Percentiles rank a stretch among this genome's conserved stretches.
phyloP scores from a whole-genome alignment of 148 eudicot genomes.

The Arctostaphylos glauca region DNA sequence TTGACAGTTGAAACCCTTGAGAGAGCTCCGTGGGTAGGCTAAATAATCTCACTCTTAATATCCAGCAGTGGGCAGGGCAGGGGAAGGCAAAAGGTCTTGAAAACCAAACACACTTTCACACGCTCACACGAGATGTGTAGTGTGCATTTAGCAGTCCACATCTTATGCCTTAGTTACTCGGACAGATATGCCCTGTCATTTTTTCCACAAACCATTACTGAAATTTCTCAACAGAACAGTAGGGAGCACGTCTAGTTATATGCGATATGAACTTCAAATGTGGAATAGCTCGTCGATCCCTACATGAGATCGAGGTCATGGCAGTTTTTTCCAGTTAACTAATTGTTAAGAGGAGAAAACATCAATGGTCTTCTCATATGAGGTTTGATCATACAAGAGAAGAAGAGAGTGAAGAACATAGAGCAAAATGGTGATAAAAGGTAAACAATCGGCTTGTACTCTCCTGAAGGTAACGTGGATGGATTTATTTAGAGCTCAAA shows the following conservation, averaged over 20 bases:
- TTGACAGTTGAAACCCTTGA: background rate
- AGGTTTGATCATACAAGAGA: background rate
- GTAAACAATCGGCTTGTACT: too few relatives aligned
- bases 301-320: background rate
- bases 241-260: background rate
- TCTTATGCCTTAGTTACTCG: too few relatives aligned
- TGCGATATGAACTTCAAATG: background rate
- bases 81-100: background rate
- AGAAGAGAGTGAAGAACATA: background rate
- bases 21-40: background rate
- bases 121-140: too few relatives aligned
- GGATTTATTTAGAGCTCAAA: background rate
- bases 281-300: too few relatives aligned
- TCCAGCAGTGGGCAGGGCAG: background rate
- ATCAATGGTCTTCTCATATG: background rate
- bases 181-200: too few relatives aligned
- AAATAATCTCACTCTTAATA: background rate
- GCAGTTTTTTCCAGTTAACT: background rate
- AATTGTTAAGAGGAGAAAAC: too few relatives aligned
- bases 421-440: too few relatives aligned
- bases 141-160: too few relatives aligned
- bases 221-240: background rate
- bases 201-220: background rate
- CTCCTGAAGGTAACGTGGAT: too few relatives aligned
- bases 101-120: too few relatives aligned